These are phyloP conservation scores for Rhizophora mangle DNA, from an alignment of 345 rosid species.

Conservation along the genomic window DNA sequence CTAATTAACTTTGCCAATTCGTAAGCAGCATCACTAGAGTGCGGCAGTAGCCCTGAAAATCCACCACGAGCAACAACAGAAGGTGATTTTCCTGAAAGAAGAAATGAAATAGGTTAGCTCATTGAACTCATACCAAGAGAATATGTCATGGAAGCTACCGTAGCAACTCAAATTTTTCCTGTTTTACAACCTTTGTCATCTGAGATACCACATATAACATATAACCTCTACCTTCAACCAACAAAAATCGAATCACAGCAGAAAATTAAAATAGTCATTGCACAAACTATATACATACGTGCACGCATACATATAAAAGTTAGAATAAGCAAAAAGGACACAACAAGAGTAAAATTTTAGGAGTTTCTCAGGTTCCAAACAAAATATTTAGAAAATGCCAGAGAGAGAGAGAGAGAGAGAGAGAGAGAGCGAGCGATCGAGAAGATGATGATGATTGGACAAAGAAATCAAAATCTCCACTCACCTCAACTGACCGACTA, in stretches of 20 bases:
- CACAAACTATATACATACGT: no score
- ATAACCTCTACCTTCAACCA: no score
- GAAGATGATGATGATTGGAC: no score
- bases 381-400: neutral
- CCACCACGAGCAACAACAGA: constrained; percentile 81
- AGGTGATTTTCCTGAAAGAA: constrained; percentile 62
- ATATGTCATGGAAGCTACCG: neutral
- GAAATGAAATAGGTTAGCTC: neutral
- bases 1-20: constrained; percentile 30
- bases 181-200: no score
- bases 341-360: no score
- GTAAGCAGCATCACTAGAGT: constrained; percentile 59
- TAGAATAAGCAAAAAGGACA: no score
- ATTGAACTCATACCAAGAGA: neutral
- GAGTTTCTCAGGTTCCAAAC: neutral
- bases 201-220: no score
- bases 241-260: no score
- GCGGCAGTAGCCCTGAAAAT: constrained; percentile 80
- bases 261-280: no score
- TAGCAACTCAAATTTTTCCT: neutral
- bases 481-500: neutral
- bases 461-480: neutral
- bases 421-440: neutral
- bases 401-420: neutral
- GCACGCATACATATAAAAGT: no score